Conservation (phyloP, 768 basidiomycete species). For the Mycena leptocephala region DNA sequence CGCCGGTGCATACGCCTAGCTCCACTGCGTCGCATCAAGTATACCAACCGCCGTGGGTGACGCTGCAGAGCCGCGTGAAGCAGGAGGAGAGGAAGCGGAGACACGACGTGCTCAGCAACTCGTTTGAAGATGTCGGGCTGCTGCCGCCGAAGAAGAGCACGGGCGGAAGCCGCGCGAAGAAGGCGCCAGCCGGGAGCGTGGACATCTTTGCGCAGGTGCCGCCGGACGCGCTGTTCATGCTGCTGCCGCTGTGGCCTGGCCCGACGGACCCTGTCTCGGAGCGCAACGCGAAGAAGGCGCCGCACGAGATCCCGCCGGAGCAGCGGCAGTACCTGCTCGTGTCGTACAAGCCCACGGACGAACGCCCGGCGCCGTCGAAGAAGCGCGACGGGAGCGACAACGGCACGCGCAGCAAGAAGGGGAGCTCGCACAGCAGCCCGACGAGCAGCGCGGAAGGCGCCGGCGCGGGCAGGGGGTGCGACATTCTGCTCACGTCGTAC, state of each 20-base stretch:
- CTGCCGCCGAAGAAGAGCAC: slow-evolving; percentile 68
- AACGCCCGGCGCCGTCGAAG: slow-evolving; percentile 44
- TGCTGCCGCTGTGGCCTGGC: slow-evolving; percentile 88
- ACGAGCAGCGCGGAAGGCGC: slow-evolving; percentile 54
- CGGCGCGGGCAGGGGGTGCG: slow-evolving; percentile 57
- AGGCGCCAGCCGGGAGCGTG: slow-evolving; percentile 35
- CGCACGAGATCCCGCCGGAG: slow-evolving; percentile 60
- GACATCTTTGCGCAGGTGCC: slow-evolving; percentile 77
- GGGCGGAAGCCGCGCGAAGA: slow-evolving; percentile 36
- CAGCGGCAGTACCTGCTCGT: slow-evolving; percentile 83
- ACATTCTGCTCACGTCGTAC: slow-evolving; percentile 75
- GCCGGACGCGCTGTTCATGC: slow-evolving; percentile 84
- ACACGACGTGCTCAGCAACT: slow-evolving; percentile 79
- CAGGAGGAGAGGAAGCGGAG: slow-evolving; percentile 80
- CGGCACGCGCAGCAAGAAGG: slow-evolving; percentile 58
- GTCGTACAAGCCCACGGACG: slow-evolving; percentile 78
- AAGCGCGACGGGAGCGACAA: slow-evolving; percentile 44
- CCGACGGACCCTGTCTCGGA: slow-evolving; percentile 71
- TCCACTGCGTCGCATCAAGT: slow-evolving; percentile 30
- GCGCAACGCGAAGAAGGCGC: slow-evolving; percentile 38
- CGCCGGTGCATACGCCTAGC: slow-evolving; percentile 4
- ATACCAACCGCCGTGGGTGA: slow-evolving; percentile 74
- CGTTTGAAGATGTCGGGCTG: slow-evolving; percentile 87
- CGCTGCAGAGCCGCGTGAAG: slow-evolving; percentile 73
- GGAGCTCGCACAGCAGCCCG: slow-evolving; percentile 52